Evolutionary conservation across 176 grass and related monocot species (phyloP).

Genomic region (Oryza longistaminata): DNA sequence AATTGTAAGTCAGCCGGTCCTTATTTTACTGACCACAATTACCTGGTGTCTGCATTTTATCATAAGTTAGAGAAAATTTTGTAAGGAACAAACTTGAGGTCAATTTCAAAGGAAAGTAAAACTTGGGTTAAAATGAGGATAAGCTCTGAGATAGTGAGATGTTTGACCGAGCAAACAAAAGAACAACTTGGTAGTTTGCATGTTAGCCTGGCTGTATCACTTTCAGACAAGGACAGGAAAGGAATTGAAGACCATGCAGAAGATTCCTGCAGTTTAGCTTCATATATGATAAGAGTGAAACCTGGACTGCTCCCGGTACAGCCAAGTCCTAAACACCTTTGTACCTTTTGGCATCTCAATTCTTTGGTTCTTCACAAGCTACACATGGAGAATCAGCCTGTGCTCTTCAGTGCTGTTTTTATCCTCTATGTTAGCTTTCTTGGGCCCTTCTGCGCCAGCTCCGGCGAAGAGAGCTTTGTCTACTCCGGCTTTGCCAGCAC

Average conservation of each 20-base stretch:
- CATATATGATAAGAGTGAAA: background rate
- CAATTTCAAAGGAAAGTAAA: background rate
- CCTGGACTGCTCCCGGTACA: background rate
- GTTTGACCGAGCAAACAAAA: background rate
- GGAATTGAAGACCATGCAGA: background rate
- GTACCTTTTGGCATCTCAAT: background rate
- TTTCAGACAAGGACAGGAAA: background rate
- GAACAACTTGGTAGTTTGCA: background rate
- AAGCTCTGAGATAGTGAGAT: background rate
- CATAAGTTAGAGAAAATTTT: background rate
- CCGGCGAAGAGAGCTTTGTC: background rate
- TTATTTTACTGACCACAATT: background rate
- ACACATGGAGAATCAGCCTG: background rate
- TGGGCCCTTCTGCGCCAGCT: background rate
- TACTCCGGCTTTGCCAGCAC: slow-evolving; percentile 32
- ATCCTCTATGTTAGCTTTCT: background rate
- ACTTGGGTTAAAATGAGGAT: background rate
- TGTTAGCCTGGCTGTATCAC: background rate
- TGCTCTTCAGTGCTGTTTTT: background rate
- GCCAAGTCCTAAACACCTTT: background rate
- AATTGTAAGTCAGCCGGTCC: background rate
- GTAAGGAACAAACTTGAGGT: background rate
- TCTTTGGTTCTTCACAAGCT: background rate
- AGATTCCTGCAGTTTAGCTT: background rate
- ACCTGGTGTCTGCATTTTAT: background rate